phyloP scores from a whole-genome alignment of 2,329 filamentous ascomycete species.

The Stagonosporopsis vannaccii region DNA sequence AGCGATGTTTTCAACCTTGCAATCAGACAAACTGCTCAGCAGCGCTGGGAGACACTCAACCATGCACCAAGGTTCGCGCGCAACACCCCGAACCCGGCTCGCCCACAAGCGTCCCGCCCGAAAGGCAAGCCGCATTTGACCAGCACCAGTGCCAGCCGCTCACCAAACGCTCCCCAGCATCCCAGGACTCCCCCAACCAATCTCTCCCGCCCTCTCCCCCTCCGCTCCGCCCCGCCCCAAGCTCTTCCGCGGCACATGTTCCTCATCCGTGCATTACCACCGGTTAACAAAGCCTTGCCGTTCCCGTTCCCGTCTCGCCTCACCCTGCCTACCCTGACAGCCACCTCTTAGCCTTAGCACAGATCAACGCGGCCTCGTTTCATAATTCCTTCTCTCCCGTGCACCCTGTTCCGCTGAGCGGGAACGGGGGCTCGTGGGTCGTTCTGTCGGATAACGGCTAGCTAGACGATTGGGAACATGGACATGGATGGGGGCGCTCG shows the following conservation, averaged over 20 bases:
- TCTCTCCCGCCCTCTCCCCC: too few species aligned
- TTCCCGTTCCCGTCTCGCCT: neutral
- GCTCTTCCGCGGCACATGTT: neutral
- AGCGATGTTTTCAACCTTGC: neutral
- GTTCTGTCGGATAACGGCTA: constrained; percentile 3
- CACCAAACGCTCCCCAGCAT: neutral
- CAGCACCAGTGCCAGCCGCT: neutral
- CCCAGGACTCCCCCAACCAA: too few species aligned
- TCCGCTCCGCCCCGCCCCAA: constrained; percentile 7
- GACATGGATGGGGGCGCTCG: neutral
- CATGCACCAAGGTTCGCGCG: neutral
- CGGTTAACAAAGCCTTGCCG: neutral
- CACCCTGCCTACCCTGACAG: neutral
- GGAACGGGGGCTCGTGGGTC: neutral
- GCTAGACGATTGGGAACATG: neutral
- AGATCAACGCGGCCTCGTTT: neutral
- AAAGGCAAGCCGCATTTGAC: neutral
- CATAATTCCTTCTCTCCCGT: neutral
- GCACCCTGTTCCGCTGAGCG: neutral
- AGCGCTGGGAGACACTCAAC: neutral
- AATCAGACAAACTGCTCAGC: too few species aligned
- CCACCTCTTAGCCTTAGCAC: neutral
- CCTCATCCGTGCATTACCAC: neutral
- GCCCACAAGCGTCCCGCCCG: neutral
- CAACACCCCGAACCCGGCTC: too few species aligned